A percentile compares a stretch with the other conserved stretches of the same genome.
Evolutionary conservation across 75 land plant genomes (phyloP).

Genomic region (Cunninghamia lanceolata): DNA sequence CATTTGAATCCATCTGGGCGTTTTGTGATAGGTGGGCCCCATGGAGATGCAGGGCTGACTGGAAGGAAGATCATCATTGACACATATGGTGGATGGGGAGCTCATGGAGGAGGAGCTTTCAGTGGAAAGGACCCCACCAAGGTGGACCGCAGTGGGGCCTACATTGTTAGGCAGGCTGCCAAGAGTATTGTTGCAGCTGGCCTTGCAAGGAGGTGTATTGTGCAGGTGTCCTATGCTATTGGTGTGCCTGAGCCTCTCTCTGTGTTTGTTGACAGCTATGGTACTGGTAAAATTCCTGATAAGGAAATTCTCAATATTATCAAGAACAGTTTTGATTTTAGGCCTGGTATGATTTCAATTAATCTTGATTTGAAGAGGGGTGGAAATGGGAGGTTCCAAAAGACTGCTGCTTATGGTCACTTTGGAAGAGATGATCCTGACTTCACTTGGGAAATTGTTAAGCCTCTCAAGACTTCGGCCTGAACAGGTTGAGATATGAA

Average conservation of each 20-base stretch:
- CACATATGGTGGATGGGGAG: slow-evolving; percentile 52
- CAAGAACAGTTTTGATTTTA: slow-evolving; percentile 44
- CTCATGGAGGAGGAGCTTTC: slow-evolving; percentile 38
- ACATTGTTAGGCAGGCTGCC: slow-evolving; percentile 29
- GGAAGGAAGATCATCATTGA: slow-evolving; percentile 58
- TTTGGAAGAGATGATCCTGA: slow-evolving; percentile 47
- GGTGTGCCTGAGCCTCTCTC: slow-evolving; percentile 46
- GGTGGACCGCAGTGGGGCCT: slow-evolving; percentile 30
- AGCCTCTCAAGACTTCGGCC: slow-evolving; percentile 17
- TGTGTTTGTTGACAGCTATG: slow-evolving; percentile 41
- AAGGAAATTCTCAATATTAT: slow-evolving; percentile 34
- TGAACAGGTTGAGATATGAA: neutral
- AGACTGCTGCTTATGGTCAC: slow-evolving; percentile 58
- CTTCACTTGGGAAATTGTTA: slow-evolving; percentile 80
- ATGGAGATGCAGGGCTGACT: slow-evolving; percentile 57
- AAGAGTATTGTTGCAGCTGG: slow-evolving; percentile 33
- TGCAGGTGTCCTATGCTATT: slow-evolving; percentile 44
- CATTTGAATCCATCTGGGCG: slow-evolving; percentile 54
- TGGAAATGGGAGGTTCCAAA: slow-evolving; percentile 41
- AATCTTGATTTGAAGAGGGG: slow-evolving; percentile 41
- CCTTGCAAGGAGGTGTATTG: slow-evolving; percentile 27
- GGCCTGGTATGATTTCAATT: slow-evolving; percentile 50
- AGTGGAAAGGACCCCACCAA: slow-evolving; percentile 48
- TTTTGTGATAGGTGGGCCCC: slow-evolving; percentile 55
- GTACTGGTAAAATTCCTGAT: slow-evolving; percentile 32